These are phyloP conservation scores for Tulasnella calospora DNA, from an alignment of 768 basidiomycete genomes.

Conservation along the genomic window DNA sequence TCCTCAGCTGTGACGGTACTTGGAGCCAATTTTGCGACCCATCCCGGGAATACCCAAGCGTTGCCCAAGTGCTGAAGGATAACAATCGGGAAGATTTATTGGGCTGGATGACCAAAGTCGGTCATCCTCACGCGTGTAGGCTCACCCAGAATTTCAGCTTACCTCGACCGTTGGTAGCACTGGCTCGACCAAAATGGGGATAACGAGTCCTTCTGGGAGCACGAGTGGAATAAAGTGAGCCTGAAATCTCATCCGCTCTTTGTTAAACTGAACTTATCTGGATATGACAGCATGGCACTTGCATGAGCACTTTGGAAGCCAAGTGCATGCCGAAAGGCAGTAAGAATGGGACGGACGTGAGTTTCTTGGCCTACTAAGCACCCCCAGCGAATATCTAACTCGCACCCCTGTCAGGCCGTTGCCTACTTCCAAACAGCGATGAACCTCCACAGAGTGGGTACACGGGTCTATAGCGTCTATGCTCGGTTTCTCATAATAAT, in stretches of 20 bases:
- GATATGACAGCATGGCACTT: conserved; percentile 31
- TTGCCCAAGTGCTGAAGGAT: conserved; percentile 30
- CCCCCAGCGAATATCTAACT: neutral
- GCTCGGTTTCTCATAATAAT: neutral
- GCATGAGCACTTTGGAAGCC: conserved; percentile 34
- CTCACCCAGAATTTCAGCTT: neutral
- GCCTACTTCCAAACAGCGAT: conserved; percentile 40
- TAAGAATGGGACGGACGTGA: conserved; percentile 31
- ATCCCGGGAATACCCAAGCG: conserved; percentile 31
- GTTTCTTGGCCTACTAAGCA: conserved; percentile 16
- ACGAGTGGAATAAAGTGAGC: conserved; percentile 32
- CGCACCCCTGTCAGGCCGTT: neutral
- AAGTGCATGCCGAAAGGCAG: conserved; percentile 31
- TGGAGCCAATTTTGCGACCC: conserved; percentile 35
- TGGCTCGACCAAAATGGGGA: conserved; percentile 30
- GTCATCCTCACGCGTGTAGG: neutral
- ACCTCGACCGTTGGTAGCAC: neutral
- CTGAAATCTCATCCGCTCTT: neutral
- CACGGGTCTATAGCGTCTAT: neutral
- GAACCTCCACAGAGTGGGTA: conserved; percentile 48
- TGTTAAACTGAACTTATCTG: neutral
- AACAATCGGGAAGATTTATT: conserved; percentile 28
- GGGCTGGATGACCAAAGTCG: conserved; percentile 31
- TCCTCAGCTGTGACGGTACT: conserved; percentile 24
- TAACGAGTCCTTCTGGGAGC: conserved; percentile 35